Evolutionary conservation across 1,139 yeast genomes (phyloP), one percentile per base, ranked within the genome.

Genomic region (Taphrina sp.): DNA sequence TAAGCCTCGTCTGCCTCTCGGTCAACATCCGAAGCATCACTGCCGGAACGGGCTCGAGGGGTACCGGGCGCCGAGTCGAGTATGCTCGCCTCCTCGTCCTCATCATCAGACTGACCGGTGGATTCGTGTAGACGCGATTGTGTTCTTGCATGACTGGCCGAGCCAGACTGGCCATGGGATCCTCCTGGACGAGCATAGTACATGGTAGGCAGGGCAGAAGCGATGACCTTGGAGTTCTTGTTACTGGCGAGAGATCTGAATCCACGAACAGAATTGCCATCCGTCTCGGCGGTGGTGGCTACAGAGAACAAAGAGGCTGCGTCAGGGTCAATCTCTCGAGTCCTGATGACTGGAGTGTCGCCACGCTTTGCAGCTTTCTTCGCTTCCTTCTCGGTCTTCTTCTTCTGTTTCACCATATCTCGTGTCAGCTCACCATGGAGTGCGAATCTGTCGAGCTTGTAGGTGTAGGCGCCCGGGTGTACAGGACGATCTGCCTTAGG

Each of bases 271-370:
- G 54, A 49, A 8, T 49, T 49, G 5, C 31, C 44, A 22, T 49
- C 54, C 8, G 39, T 38, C 17, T 42, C 46, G 28, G 24, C 43
- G 3, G 43, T 47, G 3, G 44, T 33, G 3, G 44, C 54, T 3
- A 37, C 14, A 8, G 54, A 38, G n/a, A 23, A 19, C 26, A 49
- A 8, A 14, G 46, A 38, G 20, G 46, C 54, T 2, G 54, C 39
- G 22, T 49, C 54, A 10, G 54, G 54, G 17, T 49, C 54, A 49
- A 49, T 49, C 46, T 49, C 54, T 34, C 44, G 33, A 5, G 54
- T 31, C 22, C 34, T 33, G 44, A 49, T 33, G 44, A 49, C 22
- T 24, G 54, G 54, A 8, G 39, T 37, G 5, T 42, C 47, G 28
- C 54, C 54, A 10, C 54, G 38, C 23, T 29, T 34, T 39, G 19